Conservation (phyloP, 106 monocot genomes). For the Chionographis japonica region DNA sequence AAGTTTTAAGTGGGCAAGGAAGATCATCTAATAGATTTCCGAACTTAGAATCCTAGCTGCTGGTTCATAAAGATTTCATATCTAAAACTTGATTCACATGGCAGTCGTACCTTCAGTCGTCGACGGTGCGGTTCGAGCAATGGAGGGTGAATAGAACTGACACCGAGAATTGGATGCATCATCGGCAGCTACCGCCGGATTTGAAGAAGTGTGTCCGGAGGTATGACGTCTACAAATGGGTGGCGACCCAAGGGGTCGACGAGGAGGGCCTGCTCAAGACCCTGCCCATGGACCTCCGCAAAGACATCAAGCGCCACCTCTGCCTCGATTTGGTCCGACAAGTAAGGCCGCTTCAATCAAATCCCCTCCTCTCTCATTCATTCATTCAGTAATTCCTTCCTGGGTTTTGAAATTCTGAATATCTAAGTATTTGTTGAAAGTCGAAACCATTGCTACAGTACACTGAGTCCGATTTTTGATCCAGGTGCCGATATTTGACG, state of each 20-base stretch:
- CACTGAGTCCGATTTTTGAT: neutral
- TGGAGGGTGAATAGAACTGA: constrained; percentile 52
- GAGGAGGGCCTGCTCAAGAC: constrained; percentile 54
- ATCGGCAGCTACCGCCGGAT: constrained; percentile 57
- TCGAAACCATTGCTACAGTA: no score
- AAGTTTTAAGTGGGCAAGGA: no score
- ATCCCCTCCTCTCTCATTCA: no score
- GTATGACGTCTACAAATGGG: constrained; percentile 77
- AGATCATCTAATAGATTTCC: no score
- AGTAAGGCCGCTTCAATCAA: constrained; percentile 20
- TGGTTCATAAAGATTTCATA: no score
- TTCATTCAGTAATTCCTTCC: no score
- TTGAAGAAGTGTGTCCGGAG: constrained; percentile 52
- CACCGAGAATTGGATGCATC: constrained; percentile 60
- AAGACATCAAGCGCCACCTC: constrained; percentile 84
- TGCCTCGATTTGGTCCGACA: constrained; percentile 72
- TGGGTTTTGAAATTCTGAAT: no score
- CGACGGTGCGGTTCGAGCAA: constrained; percentile 34
- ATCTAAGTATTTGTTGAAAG: no score
- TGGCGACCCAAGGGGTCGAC: constrained; percentile 66
- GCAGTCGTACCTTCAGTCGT: constrained; percentile 64
- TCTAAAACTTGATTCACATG: no score
- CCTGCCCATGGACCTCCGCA: constrained; percentile 68
- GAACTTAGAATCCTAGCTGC: no score
- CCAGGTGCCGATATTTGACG: constrained; percentile 81